Evolutionary conservation across 306 rosid genomes (phyloP).

Genomic region (Cucurbita pepo): DNA sequence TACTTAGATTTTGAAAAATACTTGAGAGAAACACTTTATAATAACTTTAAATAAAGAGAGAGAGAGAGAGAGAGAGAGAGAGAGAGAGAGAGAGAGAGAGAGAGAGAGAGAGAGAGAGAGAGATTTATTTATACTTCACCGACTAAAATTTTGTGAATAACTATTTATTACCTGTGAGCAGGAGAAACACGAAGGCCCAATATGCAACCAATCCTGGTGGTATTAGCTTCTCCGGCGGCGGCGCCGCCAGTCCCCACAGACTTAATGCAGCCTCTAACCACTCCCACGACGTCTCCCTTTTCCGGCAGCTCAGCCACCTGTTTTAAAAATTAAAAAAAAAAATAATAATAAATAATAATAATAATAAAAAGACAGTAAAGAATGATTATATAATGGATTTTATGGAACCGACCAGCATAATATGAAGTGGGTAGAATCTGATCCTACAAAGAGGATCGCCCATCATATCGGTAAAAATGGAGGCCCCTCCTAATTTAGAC

Average conservation of each 20-base stretch:
- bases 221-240: slow-evolving; percentile 23
- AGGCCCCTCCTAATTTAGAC: slow-evolving; percentile 39
- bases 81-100: no score
- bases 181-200: slow-evolving; percentile 74
- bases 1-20: no score
- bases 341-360: no score
- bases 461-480: slow-evolving; percentile 46
- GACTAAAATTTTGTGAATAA: no score
- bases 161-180: slow-evolving; percentile 17
- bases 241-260: slow-evolving; percentile 24
- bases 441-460: slow-evolving; percentile 70
- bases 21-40: no score
- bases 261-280: slow-evolving; percentile 62
- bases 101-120: no score
- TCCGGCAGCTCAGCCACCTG: slow-evolving; percentile 55
- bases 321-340: no score
- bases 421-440: slow-evolving; percentile 54
- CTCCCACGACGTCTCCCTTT: slow-evolving; percentile 49
- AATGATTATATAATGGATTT: no score
- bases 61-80: no score
- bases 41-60: no score
- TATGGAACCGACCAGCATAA: slow-evolving; percentile 44
- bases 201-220: slow-evolving; percentile 48
- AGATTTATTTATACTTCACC: no score
- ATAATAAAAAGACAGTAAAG: no score